A percentile compares a stretch with the other conserved stretches of the same genome.
Evolutionary conservation across 2,329 filamentous ascomycete genomes (phyloP).

Genomic region (Colletotrichum scovillei): DNA sequence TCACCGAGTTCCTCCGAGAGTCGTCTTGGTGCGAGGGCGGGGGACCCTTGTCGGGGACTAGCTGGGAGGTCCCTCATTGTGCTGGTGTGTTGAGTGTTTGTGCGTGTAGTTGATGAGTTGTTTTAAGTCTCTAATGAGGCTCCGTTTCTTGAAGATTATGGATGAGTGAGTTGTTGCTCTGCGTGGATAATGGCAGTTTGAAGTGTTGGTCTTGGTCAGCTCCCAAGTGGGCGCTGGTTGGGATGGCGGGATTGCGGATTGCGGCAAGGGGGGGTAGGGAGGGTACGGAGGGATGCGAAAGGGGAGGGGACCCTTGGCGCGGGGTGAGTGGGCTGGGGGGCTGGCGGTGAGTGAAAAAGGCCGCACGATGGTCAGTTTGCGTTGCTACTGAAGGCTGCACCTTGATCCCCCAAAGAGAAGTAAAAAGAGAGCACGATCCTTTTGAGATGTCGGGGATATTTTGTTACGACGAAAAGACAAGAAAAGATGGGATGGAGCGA

Average conservation of each 20-base stretch:
- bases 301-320: constrained; percentile 16
- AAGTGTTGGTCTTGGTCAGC: not conserved
- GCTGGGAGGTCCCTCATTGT: constrained; percentile 27
- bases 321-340: constrained; percentile 15
- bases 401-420: not conserved
- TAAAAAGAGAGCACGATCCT: not conserved
- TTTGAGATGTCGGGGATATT: not conserved
- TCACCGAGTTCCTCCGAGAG: constrained; percentile 31
- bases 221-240: constrained; percentile 1
- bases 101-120: not conserved
- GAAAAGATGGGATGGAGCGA: not conserved
- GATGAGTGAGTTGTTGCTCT: not conserved
- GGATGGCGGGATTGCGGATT: constrained; percentile 8
- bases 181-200: not conserved
- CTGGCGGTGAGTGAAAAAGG: constrained; percentile 23
- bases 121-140: not conserved
- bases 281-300: not conserved
- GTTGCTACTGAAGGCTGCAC: not conserved
- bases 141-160: not conserved
- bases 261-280: not conserved
- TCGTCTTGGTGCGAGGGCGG: constrained; percentile 7
- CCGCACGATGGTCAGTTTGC: constrained; percentile 5
- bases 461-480: not conserved
- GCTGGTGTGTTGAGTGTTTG: not conserved
- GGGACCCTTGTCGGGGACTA: constrained; percentile 22